Percentiles rank a stretch among this genome's conserved stretches.
Evolutionary conservation across 805 yeast genomes (phyloP).

Genomic region (Tetrapisispora arboricola): DNA sequence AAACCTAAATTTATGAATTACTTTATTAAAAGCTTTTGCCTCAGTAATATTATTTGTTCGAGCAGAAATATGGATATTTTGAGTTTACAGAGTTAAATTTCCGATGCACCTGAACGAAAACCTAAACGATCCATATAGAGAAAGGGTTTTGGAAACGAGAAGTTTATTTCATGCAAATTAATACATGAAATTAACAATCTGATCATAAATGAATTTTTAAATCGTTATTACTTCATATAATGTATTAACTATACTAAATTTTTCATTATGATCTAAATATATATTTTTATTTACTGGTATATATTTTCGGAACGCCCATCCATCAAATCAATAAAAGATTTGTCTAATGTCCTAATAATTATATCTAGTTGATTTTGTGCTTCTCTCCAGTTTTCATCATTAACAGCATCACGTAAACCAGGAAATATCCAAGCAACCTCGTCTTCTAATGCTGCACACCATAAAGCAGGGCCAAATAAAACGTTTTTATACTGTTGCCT

Average conservation of each 20-base stretch:
- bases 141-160: too few relatives aligned
- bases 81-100: background rate
- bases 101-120: background rate
- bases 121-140: too few relatives aligned
- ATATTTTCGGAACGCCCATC: conserved; percentile 13
- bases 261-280: background rate
- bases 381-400: conserved; percentile 35
- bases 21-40: too few relatives aligned
- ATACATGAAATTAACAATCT: too few relatives aligned
- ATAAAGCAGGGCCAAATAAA: conserved; percentile 57
- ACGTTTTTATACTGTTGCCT: conserved; percentile 61
- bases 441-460: conserved; percentile 27
- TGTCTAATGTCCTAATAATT: conserved; percentile 30
- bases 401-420: conserved; percentile 57
- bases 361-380: conserved; percentile 47
- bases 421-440: conserved; percentile 65
- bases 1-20: too few relatives aligned
- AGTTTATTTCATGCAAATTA: too few relatives aligned
- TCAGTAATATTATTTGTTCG: too few relatives aligned
- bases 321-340: conserved; percentile 24
- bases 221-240: too few relatives aligned
- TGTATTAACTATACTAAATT: background rate
- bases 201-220: too few relatives aligned
- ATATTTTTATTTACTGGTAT: background rate
- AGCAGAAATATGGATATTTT: too few relatives aligned